Evolutionary conservation across 2,329 filamentous ascomycete genomes (phyloP).

Genomic region (Didymella lethalis): DNA sequence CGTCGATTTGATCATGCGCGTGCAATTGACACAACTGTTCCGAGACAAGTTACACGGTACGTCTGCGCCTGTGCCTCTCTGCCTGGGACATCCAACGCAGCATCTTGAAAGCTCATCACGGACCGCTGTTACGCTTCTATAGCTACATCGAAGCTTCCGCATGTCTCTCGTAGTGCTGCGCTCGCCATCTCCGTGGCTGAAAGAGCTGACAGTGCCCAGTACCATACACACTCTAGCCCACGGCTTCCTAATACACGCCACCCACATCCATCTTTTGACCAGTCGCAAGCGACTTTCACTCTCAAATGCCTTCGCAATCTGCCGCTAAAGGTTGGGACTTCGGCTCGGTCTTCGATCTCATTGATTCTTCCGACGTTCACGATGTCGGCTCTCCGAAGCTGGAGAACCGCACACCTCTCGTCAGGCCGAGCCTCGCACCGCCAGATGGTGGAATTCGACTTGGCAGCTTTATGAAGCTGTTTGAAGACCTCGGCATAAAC

Average conservation of each 20-base stretch:
- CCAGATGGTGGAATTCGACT: slow-evolving; percentile 38
- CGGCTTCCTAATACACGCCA: slow-evolving; percentile 10
- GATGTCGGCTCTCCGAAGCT: slow-evolving; percentile 34
- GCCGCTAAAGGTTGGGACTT: slow-evolving; percentile 56
- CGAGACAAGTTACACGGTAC: slow-evolving; percentile 40
- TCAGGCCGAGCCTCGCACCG: slow-evolving; percentile 13
- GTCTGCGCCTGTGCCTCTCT: slow-evolving; percentile 20
- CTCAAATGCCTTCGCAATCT: slow-evolving; percentile 46
- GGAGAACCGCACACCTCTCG: slow-evolving; percentile 14
- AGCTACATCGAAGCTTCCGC: background rate
- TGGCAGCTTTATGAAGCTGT: slow-evolving; percentile 59
- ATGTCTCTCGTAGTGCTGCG: slow-evolving; percentile 2
- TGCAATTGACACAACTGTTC: slow-evolving; percentile 41
- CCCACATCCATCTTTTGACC: background rate
- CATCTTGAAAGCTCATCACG: background rate
- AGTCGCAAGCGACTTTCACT: background rate
- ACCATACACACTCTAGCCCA: slow-evolving; percentile 27
- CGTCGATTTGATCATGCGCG: slow-evolving; percentile 41
- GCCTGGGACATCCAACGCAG: slow-evolving; percentile 12
- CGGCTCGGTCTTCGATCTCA: slow-evolving; percentile 54
- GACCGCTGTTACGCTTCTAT: background rate
- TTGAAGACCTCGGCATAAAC: slow-evolving; percentile 52
- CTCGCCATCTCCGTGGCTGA: slow-evolving; percentile 9
- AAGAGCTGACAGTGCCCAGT: slow-evolving; percentile 27
- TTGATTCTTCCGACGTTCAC: slow-evolving; percentile 40